phyloP scores from a whole-genome alignment of 768 basidiomycete genomes.

The Thelephora aurantiotincta region DNA sequence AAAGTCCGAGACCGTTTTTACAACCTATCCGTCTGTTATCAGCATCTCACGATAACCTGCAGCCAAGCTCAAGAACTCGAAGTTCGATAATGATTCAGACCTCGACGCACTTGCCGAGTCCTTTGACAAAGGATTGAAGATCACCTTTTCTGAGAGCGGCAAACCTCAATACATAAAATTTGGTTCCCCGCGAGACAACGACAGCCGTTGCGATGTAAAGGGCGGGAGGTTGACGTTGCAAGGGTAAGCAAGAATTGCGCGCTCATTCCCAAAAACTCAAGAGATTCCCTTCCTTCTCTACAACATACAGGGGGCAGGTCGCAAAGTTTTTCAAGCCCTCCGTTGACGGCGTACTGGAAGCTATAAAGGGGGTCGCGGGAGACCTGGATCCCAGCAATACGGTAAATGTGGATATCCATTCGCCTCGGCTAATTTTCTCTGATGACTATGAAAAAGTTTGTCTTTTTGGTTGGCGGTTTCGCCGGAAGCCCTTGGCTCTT shows the following conservation, averaged over 20 bases:
- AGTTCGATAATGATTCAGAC: conserved; percentile 19
- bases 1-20: conserved; percentile 5
- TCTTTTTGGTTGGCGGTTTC: conserved; percentile 39
- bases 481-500: conserved; percentile 77
- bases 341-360: no score
- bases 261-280: neutral
- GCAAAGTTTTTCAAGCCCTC: conserved; percentile 30
- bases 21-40: neutral
- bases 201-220: conserved; percentile 23
- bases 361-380: no score
- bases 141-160: conserved; percentile 26
- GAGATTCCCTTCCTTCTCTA: neutral
- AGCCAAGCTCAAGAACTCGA: conserved; percentile 17
- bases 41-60: neutral
- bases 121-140: conserved; percentile 27
- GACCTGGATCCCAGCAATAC: conserved; percentile 21
- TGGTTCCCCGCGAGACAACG: conserved; percentile 24
- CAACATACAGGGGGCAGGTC: conserved; percentile 20
- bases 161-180: conserved; percentile 25
- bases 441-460: neutral
- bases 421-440: no score
- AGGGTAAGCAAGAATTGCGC: conserved; percentile 20
- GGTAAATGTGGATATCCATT: conserved; percentile 10
- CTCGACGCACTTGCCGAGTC: conserved; percentile 21
- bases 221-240: conserved; percentile 24